These are phyloP conservation scores for Zygnema circumcarinatum DNA, from an alignment of 139 green algal genomes.

Conservation along the genomic window DNA sequence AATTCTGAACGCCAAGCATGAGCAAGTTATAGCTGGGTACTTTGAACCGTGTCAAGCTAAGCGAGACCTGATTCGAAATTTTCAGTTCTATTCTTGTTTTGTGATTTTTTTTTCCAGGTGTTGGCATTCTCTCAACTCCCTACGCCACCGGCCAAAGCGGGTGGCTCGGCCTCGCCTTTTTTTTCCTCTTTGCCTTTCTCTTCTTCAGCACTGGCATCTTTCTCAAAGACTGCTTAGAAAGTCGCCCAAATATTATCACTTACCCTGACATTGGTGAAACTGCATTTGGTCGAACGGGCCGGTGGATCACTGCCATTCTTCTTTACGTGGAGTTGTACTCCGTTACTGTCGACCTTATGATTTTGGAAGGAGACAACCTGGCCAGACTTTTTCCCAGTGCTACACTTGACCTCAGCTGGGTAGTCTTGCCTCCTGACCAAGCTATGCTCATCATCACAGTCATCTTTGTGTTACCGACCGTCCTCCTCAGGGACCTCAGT, in stretches of 20 bases:
- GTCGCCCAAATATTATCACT: constrained; percentile 11
- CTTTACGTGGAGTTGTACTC: constrained; percentile 29
- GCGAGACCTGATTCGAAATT: neutral
- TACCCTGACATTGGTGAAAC: constrained; percentile 54
- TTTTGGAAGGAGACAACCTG: constrained; percentile 49
- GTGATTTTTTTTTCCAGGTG: constrained; percentile 13
- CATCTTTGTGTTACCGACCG: constrained; percentile 18
- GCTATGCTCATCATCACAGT: constrained; percentile 24
- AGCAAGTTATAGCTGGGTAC: neutral
- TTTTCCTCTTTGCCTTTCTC: constrained; percentile 33
- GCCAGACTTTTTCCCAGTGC: constrained; percentile 20
- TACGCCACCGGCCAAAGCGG: constrained; percentile 31
- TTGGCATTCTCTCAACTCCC: constrained; percentile 49
- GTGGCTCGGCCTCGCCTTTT: constrained; percentile 30
- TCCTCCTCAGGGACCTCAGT: constrained; percentile 25
- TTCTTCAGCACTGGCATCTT: constrained; percentile 42
- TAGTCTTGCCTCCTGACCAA: constrained; percentile 14
- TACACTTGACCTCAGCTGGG: neutral
- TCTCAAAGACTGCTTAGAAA: constrained; percentile 37
- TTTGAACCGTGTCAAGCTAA: neutral
- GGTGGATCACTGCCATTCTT: neutral
- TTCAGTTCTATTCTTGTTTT: neutral
- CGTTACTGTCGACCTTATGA: constrained; percentile 37
- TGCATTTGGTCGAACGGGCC: constrained; percentile 39
- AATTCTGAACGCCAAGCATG: neutral